Evolutionary conservation across 2,329 filamentous ascomycete genomes (phyloP).

Genomic region (Colletotrichum destructivum): DNA sequence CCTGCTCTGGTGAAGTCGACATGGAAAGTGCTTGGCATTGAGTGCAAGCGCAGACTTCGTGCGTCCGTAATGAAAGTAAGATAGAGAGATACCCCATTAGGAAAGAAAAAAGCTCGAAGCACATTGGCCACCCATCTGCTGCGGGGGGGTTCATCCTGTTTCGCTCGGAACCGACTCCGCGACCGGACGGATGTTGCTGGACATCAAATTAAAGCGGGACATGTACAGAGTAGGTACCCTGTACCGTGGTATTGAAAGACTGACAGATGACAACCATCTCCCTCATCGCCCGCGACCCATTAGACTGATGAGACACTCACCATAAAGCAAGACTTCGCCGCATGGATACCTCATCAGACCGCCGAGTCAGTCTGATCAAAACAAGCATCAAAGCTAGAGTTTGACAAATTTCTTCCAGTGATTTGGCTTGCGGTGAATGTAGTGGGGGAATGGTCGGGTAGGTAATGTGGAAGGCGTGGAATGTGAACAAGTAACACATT

Average conservation of each 20-base stretch:
- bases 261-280: neutral
- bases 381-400: neutral
- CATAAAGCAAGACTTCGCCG: neutral
- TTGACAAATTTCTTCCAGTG: neutral
- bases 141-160: neutral
- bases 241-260: neutral
- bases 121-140: neutral
- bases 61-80: neutral
- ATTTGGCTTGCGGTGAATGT: neutral
- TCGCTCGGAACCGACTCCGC: constrained; percentile 1
- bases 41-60: neutral
- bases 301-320: neutral
- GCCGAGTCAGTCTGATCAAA: neutral
- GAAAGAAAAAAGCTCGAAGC: neutral
- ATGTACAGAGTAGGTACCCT: neutral
- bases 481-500: too few relatives aligned
- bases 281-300: neutral
- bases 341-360: neutral
- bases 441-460: neutral
- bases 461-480: too few relatives aligned
- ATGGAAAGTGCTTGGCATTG: neutral
- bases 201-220: neutral
- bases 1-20: constrained; percentile 7
- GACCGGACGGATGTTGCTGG: neutral
- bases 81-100: too few relatives aligned